phyloP scores from a whole-genome alignment of 176 grass and related monocot genomes.

The Avena atlantica region DNA sequence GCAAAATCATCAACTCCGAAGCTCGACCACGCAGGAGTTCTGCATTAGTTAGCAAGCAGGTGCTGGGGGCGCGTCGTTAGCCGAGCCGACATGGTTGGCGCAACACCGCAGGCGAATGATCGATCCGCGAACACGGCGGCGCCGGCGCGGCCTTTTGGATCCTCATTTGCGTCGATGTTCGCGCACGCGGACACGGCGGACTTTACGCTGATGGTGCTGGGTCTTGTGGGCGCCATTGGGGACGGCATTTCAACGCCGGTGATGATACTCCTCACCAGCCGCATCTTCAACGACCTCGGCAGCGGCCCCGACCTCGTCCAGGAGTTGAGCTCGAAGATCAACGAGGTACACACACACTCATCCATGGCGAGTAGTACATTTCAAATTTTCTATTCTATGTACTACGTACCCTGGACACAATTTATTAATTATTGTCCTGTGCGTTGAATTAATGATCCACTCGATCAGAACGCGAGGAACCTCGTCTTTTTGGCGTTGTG shows the following conservation, averaged over 20 bases:
- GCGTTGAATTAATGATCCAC: neutral
- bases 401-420: too few species aligned
- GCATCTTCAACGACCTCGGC: slow-evolving; percentile 77
- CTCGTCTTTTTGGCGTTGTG: slow-evolving; percentile 68
- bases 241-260: slow-evolving; percentile 65
- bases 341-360: slow-evolving; percentile 38
- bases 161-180: slow-evolving; percentile 57
- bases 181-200: slow-evolving; percentile 70
- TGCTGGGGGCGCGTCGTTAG: too few species aligned
- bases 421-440: too few species aligned
- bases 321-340: slow-evolving; percentile 57
- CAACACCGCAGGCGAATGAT: neutral
- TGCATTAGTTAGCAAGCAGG: too few species aligned
- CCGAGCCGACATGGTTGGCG: slow-evolving; percentile 28
- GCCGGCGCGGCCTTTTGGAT: neutral
- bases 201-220: slow-evolving; percentile 60
- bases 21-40: too few species aligned
- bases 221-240: slow-evolving; percentile 70
- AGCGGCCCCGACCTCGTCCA: slow-evolving; percentile 7
- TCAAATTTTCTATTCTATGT: too few species aligned
- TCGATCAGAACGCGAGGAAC: slow-evolving; percentile 53
- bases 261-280: slow-evolving; percentile 70
- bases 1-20: neutral
- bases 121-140: neutral
- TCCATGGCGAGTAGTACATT: too few species aligned